These are phyloP conservation scores for Pseudozyma hubeiensis DNA, from an alignment of 1,284 basidiomycete genomes.

Conservation along the genomic window DNA sequence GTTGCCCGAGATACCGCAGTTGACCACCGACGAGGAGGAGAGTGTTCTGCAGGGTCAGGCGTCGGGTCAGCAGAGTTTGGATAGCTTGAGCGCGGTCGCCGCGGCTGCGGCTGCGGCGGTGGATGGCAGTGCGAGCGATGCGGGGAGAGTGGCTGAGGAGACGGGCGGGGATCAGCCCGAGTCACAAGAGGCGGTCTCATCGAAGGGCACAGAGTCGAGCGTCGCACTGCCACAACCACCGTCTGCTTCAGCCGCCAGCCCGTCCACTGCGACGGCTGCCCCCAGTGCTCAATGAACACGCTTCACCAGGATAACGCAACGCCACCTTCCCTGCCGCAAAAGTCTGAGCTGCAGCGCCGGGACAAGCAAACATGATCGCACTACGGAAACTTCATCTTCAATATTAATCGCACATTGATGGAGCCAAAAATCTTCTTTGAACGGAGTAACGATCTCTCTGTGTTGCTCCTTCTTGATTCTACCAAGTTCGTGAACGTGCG, in stretches of 20 bases:
- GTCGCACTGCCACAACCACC: conserved; percentile 5
- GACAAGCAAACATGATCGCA: too few relatives aligned
- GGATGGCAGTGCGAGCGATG: not conserved
- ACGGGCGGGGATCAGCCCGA: not conserved
- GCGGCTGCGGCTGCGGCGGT: conserved; percentile 54
- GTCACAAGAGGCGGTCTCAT: not conserved
- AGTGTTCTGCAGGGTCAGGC: conserved; percentile 8
- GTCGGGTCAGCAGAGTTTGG: conserved; percentile 43
- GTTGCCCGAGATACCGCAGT: conserved; percentile 25
- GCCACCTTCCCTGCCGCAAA: too few relatives aligned
- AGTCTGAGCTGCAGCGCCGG: too few relatives aligned
- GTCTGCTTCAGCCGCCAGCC: not conserved
- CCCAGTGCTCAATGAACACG: not conserved
- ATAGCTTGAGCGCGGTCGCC: conserved; percentile 55
- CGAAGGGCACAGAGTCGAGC: not conserved
- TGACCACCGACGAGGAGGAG: conserved; percentile 39
- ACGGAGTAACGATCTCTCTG: too few relatives aligned
- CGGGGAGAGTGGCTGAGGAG: not conserved
- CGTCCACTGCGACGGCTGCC: not conserved
- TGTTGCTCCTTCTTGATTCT: too few relatives aligned
- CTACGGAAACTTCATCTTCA: too few relatives aligned
- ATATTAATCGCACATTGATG: too few relatives aligned
- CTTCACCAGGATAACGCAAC: not conserved
- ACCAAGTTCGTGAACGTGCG: too few relatives aligned
- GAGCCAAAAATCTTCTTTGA: too few relatives aligned